Evolutionary conservation across 2,329 filamentous ascomycete species (phyloP), one percentile per base, ranked within the genome.

Genomic region (Talaromyces sp.): DNA sequence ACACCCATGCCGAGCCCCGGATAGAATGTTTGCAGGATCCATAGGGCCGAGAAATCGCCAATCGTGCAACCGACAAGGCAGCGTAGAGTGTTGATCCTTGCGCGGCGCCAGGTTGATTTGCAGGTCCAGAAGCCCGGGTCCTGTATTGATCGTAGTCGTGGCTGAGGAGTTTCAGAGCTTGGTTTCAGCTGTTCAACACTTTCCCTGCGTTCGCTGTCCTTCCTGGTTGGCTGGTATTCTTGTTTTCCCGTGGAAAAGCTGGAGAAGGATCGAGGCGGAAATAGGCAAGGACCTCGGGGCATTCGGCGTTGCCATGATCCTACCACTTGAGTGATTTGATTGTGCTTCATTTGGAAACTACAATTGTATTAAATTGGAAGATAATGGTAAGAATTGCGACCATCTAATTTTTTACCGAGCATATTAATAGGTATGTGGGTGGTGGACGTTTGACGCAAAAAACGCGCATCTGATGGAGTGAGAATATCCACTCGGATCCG

Each of bases 11-110:
- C 81, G 4, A 85, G 70, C 2, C 79, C 80, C 0, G 83, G 78
- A 60, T 79, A 79, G 49, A 79, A 80, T 0, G 81, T 73, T 65
- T 86, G 84, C 0, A 87, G 76, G 37, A 80, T 78, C 84, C 85
- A 87, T 77, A 87, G 80, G 0, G 83, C 79, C 1, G 83, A 80
- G 66, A 86, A 86, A 70, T 87, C 85, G n/a, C 85, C 85, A 0
- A 76, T 49, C 0, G 84, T 86, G 68, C 85, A 87, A 8, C 85
- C 84, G 1, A 84, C 73, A 1, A 87, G 77, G 66, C 85, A 87
- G 7, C 84, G 82, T 3, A 84, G 70, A 0, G 85, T 87, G 68
- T 87, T 87, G 68, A 87, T 70, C 0, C 76, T 75, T 0, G 85
- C 82, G n/a, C 85, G 75, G 31, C 74, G 77, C 84, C 85, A 87